Evolutionary conservation across 75 land plant species (phyloP).

Genomic region (Sequoia sempervirens): DNA sequence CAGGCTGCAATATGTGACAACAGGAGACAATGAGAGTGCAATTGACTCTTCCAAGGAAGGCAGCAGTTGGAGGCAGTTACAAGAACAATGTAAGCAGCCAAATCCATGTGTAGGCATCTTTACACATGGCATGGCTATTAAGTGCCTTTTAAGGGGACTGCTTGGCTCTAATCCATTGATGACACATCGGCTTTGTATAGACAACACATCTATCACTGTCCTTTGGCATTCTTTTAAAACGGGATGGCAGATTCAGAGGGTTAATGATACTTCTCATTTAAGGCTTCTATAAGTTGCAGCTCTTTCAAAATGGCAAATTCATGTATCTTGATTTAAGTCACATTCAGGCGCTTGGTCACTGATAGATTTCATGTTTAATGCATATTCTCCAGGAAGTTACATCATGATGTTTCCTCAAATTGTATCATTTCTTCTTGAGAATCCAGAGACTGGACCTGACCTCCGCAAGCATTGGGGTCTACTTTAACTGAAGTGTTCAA

Average conservation of each 20-base stretch:
- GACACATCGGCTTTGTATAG: constrained; percentile 59
- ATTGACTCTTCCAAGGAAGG: constrained; percentile 46
- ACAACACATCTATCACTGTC: constrained; percentile 74
- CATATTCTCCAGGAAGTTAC: not conserved
- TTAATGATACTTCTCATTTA: constrained; percentile 84
- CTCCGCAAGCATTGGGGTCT: not conserved
- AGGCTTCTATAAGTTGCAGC: constrained; percentile 46
- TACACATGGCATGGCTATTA: constrained; percentile 71
- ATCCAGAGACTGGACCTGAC: constrained; percentile 4
- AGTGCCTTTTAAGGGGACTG: constrained; percentile 67
- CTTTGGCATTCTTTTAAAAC: constrained; percentile 55
- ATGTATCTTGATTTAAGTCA: not conserved
- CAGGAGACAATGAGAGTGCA: constrained; percentile 34
- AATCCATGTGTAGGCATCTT: constrained; percentile 48
- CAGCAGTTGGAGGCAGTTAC: constrained; percentile 14
- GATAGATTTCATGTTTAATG: not conserved
- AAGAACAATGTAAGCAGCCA: constrained; percentile 14
- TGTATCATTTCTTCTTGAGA: not conserved
- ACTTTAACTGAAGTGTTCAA: not conserved
- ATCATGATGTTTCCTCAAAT: not conserved
- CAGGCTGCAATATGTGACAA: constrained; percentile 61
- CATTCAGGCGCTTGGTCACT: not conserved
- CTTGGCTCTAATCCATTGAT: constrained; percentile 63
- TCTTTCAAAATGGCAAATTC: not conserved
- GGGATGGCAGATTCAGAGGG: constrained; percentile 76